Evolutionary conservation across 148 eudicot species (phyloP).

Genomic region (Arbutus unedo): DNA sequence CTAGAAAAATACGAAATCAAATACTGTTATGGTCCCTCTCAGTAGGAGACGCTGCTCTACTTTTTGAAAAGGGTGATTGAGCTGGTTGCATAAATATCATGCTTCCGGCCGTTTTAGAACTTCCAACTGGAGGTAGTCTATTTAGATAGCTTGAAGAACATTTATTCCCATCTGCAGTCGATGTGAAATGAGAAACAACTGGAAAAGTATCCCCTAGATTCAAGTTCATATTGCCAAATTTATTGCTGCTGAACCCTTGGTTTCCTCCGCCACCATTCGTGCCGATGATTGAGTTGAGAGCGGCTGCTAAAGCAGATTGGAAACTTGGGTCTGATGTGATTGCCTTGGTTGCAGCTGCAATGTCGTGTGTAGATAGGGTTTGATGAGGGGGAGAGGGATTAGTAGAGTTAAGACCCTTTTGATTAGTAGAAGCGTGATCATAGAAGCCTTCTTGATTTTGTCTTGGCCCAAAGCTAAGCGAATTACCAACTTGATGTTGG

Average conservation of each 20-base stretch:
- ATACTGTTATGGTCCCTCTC: too few relatives aligned
- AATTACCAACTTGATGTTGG: constrained; percentile 29
- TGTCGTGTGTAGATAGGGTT: constrained; percentile 34
- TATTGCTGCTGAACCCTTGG: background rate
- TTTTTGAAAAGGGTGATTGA: too few relatives aligned
- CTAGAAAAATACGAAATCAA: too few relatives aligned
- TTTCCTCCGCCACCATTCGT: constrained; percentile 10
- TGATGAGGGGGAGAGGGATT: constrained; percentile 25
- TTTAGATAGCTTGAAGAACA: constrained; percentile 37
- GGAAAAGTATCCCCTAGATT: constrained; percentile 41
- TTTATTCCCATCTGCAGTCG: constrained; percentile 33
- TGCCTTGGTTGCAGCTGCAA: constrained; percentile 82
- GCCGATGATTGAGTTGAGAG: constrained; percentile 62
- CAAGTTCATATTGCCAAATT: constrained; percentile 18
- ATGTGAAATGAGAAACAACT: constrained; percentile 27
- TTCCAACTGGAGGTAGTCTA: constrained; percentile 23
- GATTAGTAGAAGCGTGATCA: constrained; percentile 32
- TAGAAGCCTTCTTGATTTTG: constrained; percentile 30
- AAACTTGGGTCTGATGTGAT: constrained; percentile 84
- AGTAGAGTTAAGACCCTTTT: constrained; percentile 26
- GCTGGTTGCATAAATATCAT: constrained; percentile 21
- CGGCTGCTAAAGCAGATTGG: constrained; percentile 62
- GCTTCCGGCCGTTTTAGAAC: constrained; percentile 27
- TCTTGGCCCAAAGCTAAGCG: constrained; percentile 33
- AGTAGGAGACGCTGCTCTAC: too few relatives aligned